Evolutionary conservation across 192 early-diverging fungal species (phyloP).

Genomic region (Haplosporangium gracile): DNA sequence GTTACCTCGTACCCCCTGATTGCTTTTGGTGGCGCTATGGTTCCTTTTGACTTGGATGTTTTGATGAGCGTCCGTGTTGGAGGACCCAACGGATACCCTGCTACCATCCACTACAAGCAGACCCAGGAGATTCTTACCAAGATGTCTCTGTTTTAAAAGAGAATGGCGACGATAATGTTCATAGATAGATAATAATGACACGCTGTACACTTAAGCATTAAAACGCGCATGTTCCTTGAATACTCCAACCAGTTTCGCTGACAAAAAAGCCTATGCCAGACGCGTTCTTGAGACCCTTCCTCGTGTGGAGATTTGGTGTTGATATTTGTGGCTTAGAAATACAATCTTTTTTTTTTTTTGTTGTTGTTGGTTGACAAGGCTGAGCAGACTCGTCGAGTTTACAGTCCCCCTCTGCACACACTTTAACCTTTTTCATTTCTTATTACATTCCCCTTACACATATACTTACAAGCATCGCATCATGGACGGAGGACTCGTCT

Average conservation of each 20-base stretch:
- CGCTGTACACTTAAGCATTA: not conserved
- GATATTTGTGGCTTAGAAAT: constrained; percentile 7
- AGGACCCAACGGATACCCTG: constrained; percentile 41
- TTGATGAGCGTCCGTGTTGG: constrained; percentile 45
- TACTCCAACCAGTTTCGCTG: not conserved
- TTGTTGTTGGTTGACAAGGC: constrained; percentile 18
- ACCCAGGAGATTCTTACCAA: constrained; percentile 42
- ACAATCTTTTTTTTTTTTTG: constrained; percentile 16
- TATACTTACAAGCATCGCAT: not conserved
- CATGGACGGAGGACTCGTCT: constrained; percentile 55
- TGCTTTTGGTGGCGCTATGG: constrained; percentile 40
- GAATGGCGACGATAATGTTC: constrained; percentile 2
- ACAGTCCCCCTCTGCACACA: not conserved
- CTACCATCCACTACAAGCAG: constrained; percentile 45
- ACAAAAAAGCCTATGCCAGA: not conserved
- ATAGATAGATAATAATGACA: constrained; percentile 10
- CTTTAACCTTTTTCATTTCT: constrained; percentile 8
- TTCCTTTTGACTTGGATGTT: constrained; percentile 46
- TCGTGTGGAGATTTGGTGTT: not conserved
- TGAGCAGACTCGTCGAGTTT: not conserved
- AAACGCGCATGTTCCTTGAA: constrained; percentile 13
- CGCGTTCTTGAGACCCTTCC: not conserved
- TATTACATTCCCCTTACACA: constrained; percentile 5
- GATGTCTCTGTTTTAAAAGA: constrained; percentile 33
- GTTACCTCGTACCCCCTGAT: constrained; percentile 40